A percentile compares a stretch with the other conserved stretches of the same genome.
phyloP scores from a whole-genome alignment of 495 filamentous ascomycete genomes.

The Penicillium bialowiezense region DNA sequence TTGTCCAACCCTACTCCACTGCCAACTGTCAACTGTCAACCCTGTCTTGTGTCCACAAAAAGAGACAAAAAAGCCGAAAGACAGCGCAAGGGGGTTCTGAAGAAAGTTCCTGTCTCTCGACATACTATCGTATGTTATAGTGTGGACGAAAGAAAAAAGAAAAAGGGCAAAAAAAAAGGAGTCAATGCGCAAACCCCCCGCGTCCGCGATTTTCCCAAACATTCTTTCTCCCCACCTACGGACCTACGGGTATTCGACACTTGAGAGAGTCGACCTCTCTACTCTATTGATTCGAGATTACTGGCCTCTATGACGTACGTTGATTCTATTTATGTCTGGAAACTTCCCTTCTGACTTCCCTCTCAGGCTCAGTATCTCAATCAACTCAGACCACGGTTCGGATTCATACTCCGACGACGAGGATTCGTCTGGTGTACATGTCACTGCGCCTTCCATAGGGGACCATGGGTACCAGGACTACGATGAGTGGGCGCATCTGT shows the following conservation, averaged over 20 bases:
- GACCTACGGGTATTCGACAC: conserved; percentile 11
- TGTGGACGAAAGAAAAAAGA: not conserved
- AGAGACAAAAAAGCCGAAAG: too few species aligned
- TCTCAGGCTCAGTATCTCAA: conserved; percentile 49
- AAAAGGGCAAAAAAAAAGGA: not conserved
- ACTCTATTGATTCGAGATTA: conserved; percentile 5
- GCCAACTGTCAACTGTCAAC: too few species aligned
- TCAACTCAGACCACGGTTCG: conserved; percentile 43
- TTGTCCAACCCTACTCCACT: too few species aligned
- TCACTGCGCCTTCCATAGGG: conserved; percentile 44
- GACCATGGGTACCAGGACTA: conserved; percentile 53
- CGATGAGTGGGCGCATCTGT: conserved; percentile 49
- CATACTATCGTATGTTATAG: too few species aligned
- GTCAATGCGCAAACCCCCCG: conserved; percentile 9
- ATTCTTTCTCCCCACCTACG: not conserved
- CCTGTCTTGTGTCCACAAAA: not conserved
- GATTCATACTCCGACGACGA: conserved; percentile 53
- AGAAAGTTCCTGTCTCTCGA: too few species aligned
- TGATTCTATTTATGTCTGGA: conserved; percentile 10
- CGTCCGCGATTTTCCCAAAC: not conserved
- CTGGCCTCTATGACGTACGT: conserved; percentile 31
- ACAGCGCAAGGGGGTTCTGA: not conserved
- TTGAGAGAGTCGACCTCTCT: too few species aligned
- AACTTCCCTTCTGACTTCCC: not conserved
- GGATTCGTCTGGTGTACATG: conserved; percentile 52